Conservation (phyloP, 345 rosid genomes). For the Erodium maritimum region DNA sequence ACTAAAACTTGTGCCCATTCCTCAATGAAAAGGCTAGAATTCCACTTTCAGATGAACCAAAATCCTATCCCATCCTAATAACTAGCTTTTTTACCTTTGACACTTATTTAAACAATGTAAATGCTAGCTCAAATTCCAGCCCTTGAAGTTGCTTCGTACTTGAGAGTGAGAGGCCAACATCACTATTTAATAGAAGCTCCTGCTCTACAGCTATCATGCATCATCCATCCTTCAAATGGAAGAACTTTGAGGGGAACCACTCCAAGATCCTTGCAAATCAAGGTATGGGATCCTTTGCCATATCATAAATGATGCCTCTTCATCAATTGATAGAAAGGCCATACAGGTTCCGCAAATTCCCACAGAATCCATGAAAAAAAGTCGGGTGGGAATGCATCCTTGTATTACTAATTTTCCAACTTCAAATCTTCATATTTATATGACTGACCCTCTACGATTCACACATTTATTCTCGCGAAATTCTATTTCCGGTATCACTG, state of each 20-base stretch:
- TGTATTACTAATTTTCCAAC: too few relatives aligned
- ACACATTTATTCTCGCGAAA: background rate
- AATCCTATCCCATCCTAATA: background rate
- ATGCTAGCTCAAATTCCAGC: background rate
- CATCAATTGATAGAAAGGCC: background rate
- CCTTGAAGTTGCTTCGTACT: background rate
- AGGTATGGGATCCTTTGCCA: too few relatives aligned
- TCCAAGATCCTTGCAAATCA: too few relatives aligned
- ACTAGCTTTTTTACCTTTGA: background rate
- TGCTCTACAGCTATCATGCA: too few relatives aligned
- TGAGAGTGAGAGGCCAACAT: background rate
- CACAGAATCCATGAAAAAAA: too few relatives aligned
- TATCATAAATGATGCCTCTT: too few relatives aligned
- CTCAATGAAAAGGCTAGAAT: background rate
- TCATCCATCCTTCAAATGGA: too few relatives aligned
- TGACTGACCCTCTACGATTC: too few relatives aligned
- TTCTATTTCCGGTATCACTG: background rate
- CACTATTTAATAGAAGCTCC: background rate
- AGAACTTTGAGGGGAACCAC: too few relatives aligned
- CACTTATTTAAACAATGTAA: background rate
- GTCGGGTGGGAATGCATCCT: too few relatives aligned
- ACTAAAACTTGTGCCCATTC: slow-evolving; percentile 1
- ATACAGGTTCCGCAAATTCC: too few relatives aligned
- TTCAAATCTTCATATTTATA: too few relatives aligned
- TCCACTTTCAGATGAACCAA: slow-evolving; percentile 5